phyloP scores from a whole-genome alignment of 768 basidiomycete genomes.

The Fomitopsis pulvina region DNA sequence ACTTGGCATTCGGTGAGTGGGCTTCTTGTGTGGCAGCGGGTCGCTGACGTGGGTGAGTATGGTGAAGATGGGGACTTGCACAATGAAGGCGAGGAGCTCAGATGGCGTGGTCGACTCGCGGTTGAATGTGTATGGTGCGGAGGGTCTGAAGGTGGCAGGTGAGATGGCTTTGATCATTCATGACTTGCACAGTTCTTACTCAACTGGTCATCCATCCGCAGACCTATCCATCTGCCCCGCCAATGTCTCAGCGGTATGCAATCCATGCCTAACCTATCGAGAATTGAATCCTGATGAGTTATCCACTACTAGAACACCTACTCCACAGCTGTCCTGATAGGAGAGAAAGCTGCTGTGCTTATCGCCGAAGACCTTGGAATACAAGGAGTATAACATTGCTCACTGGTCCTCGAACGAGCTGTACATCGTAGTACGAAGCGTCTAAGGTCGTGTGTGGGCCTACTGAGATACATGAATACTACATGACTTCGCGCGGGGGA shows the following conservation, averaged over 20 bases:
- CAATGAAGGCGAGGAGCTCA: slow-evolving; percentile 52
- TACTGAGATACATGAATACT: too few species aligned
- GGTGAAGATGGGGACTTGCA: slow-evolving; percentile 51
- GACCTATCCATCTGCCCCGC: slow-evolving; percentile 33
- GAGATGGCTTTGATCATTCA: neutral
- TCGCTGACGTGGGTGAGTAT: neutral
- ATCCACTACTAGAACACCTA: slow-evolving; percentile 7
- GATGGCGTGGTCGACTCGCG: slow-evolving; percentile 55
- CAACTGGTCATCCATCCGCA: slow-evolving; percentile 28
- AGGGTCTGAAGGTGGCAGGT: slow-evolving; percentile 37
- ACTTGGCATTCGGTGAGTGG: slow-evolving; percentile 24
- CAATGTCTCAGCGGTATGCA: slow-evolving; percentile 27
- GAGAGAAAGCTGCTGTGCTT: slow-evolving; percentile 10
- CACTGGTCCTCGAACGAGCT: too few species aligned
- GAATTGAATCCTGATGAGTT: neutral
- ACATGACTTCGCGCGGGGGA: too few species aligned
- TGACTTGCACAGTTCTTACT: neutral
- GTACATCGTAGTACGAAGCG: too few species aligned
- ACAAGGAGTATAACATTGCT: neutral
- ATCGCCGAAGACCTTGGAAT: slow-evolving; percentile 8
- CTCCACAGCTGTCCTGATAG: slow-evolving; percentile 7
- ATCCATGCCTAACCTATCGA: neutral
- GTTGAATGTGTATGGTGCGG: slow-evolving; percentile 54
- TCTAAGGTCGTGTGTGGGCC: too few species aligned
- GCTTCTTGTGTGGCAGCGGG: neutral